phyloP scores from a whole-genome alignment of 2,329 filamentous ascomycete species.

The Diaporthe sp. region DNA sequence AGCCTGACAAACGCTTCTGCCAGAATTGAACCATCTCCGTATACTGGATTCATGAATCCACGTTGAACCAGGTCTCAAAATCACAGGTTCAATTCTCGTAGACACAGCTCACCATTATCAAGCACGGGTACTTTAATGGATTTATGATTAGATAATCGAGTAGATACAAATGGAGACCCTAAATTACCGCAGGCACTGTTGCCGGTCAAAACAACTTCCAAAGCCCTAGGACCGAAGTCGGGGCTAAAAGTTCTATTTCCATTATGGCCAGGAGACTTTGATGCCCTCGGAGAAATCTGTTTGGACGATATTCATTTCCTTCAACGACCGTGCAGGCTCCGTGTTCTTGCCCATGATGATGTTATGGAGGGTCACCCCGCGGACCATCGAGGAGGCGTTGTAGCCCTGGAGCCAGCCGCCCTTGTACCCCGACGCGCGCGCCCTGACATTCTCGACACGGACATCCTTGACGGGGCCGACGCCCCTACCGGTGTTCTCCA shows the following conservation, averaged over 20 bases:
- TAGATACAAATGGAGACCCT: too few relatives aligned
- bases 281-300: constrained; percentile 11
- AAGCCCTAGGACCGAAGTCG: rapidly evolving
- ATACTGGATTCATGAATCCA: too few relatives aligned
- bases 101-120: too few relatives aligned
- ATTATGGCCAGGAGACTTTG: constrained; percentile 12
- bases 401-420: constrained; percentile 18
- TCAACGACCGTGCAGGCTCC: neutral
- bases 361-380: constrained; percentile 1
- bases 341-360: constrained; percentile 9
- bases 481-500: neutral
- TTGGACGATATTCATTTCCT: constrained; percentile 14
- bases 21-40: too few relatives aligned
- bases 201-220: neutral
- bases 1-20: too few relatives aligned
- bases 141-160: too few relatives aligned
- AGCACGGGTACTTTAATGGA: too few relatives aligned
- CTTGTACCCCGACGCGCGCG: neutral
- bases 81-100: too few relatives aligned
- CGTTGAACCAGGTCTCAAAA: too few relatives aligned
- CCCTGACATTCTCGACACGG: constrained; percentile 9
- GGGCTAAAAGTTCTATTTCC: too few relatives aligned
- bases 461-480: neutral
- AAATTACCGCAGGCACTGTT: neutral
- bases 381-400: constrained; percentile 9